Evolutionary conservation across 495 filamentous ascomycete species (phyloP).

Genomic region (Penicillium verhagenii): DNA sequence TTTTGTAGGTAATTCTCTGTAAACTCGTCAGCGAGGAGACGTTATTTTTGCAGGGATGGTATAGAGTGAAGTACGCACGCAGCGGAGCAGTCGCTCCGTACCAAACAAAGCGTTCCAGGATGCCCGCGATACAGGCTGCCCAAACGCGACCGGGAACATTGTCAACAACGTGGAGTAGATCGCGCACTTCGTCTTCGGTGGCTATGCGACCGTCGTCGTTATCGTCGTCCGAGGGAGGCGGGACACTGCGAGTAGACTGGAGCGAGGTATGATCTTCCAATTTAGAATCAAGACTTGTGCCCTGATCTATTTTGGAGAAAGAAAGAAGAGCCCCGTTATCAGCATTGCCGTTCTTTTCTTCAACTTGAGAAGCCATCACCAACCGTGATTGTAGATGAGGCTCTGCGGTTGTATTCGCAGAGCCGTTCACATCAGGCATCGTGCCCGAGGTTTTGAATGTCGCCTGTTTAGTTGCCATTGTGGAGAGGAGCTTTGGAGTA

Average conservation of each 20-base stretch:
- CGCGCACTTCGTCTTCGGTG: conserved; percentile 13
- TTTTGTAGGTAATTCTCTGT: conserved; percentile 21
- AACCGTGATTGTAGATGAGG: conserved; percentile 13
- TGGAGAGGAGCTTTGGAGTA: too few relatives aligned
- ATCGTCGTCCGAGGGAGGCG: background rate
- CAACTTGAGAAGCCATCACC: conserved; percentile 10
- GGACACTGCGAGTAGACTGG: background rate
- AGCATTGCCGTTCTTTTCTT: conserved; percentile 2
- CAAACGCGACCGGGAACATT: conserved; percentile 11
- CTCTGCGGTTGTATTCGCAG: conserved; percentile 8
- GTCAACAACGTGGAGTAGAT: conserved; percentile 17
- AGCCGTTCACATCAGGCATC: conserved; percentile 11
- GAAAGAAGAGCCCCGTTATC: conserved; percentile 6
- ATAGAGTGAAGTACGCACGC: conserved; percentile 8
- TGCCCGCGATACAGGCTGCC: conserved; percentile 8
- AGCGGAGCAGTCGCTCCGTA: conserved; percentile 14
- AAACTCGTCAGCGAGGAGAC: background rate
- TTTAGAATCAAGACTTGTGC: conserved; percentile 2
- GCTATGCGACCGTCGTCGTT: conserved; percentile 10
- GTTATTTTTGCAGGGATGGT: background rate
- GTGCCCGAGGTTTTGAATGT: conserved; percentile 5
- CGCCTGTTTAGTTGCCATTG: background rate
- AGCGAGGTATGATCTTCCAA: background rate
- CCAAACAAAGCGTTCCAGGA: conserved; percentile 19
- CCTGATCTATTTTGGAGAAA: conserved; percentile 10